Evolutionary conservation across 2,329 filamentous ascomycete genomes (phyloP).

Genomic region (Microsporum audouinii): DNA sequence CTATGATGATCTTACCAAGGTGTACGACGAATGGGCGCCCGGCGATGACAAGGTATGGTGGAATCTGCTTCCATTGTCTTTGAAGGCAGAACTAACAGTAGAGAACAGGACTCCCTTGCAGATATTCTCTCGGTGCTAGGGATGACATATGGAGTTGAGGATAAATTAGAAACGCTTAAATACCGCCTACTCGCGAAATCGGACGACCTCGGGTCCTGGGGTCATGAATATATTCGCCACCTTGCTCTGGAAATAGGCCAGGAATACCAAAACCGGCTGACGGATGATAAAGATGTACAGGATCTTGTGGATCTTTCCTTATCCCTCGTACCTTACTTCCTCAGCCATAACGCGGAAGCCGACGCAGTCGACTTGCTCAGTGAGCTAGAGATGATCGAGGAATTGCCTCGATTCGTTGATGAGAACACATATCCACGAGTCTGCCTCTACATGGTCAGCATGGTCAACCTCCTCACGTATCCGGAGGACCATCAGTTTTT

Average conservation of each 20-base stretch:
- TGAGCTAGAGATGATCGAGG: slow-evolving; percentile 92
- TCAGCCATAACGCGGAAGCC: slow-evolving; percentile 94
- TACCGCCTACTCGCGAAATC: slow-evolving; percentile 83
- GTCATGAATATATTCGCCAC: slow-evolving; percentile 95
- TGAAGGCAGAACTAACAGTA: background rate
- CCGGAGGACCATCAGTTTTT: slow-evolving; percentile 96
- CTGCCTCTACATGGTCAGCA: slow-evolving; percentile 96
- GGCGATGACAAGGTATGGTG: slow-evolving; percentile 66
- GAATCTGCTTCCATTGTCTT: slow-evolving; percentile 7
- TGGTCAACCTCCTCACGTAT: slow-evolving; percentile 95
- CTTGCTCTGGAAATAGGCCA: slow-evolving; percentile 90
- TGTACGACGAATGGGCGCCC: slow-evolving; percentile 80
- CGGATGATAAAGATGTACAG: slow-evolving; percentile 69
- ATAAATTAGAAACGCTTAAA: slow-evolving; percentile 89
- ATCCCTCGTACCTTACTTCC: slow-evolving; percentile 80
- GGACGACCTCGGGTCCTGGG: slow-evolving; percentile 91
- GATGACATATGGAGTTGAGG: slow-evolving; percentile 97
- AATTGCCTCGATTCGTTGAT: slow-evolving; percentile 79
- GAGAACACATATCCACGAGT: slow-evolving; percentile 87
- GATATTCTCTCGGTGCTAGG: slow-evolving; percentile 95
- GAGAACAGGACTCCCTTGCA: slow-evolving; percentile 57
- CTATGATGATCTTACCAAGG: slow-evolving; percentile 75
- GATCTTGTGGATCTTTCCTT: slow-evolving; percentile 79
- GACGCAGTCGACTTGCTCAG: slow-evolving; percentile 96
- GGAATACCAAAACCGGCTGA: slow-evolving; percentile 78